A percentile compares a stretch with the other conserved stretches of the same genome.
Evolutionary conservation across 306 rosid genomes (phyloP).

Genomic region (Sechiopsis laciniata): DNA sequence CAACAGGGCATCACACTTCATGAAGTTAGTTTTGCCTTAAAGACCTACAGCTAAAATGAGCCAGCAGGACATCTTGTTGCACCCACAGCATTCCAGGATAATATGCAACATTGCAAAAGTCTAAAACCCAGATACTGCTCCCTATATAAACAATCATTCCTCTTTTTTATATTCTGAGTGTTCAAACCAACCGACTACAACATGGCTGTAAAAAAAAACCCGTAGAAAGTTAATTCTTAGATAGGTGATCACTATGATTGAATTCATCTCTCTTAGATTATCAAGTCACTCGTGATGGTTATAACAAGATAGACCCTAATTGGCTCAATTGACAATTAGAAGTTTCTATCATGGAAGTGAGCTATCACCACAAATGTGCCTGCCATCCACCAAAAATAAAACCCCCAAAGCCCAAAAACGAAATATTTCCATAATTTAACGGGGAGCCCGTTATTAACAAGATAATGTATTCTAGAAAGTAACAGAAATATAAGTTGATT

Average conservation of each 20-base stretch:
- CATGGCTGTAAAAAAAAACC: too few species aligned
- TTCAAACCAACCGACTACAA: too few species aligned
- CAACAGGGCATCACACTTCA: not conserved
- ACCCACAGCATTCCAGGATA: not conserved
- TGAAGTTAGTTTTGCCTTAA: not conserved
- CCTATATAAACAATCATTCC: too few species aligned
- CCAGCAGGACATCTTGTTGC: not conserved
- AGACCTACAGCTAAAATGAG: not conserved
- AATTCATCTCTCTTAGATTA: too few species aligned
- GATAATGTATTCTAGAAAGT: not conserved
- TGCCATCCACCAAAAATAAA: too few species aligned
- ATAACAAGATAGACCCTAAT: not conserved
- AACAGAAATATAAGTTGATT: not conserved
- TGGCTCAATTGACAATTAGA: not conserved
- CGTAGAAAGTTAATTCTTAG: too few species aligned
- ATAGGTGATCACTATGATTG: too few species aligned
- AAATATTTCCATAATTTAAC: not conserved
- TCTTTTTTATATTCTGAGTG: too few species aligned
- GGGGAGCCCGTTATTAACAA: not conserved
- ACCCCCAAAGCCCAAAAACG: not conserved
- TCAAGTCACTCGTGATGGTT: too few species aligned
- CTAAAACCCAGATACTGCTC: not conserved
- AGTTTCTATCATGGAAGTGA: not conserved
- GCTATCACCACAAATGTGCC: not conserved
- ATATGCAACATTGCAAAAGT: not conserved